Base-by-base conservation (phyloP, 805 yeast genomes). In the Hanseniaspora mollemarum region DNA sequence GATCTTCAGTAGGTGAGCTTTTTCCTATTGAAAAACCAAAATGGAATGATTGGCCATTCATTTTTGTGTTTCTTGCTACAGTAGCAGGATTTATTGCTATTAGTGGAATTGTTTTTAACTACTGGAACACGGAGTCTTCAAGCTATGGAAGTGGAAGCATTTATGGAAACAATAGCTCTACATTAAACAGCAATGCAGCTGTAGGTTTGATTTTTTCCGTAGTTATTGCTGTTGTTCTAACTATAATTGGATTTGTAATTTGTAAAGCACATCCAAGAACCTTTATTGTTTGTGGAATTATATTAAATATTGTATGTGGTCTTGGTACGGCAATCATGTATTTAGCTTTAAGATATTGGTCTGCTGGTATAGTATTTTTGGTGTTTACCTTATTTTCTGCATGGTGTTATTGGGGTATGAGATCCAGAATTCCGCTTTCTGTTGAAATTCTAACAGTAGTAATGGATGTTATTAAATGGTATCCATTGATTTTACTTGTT, bases 321-420 rank as follows among this genome's bases (percentile, higher is more conserved):
- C 58, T 86, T 25, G 95, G 83, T 16, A 80, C 94, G 5, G 77
- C 87, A 4, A 80, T 87, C 57, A 81, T 77, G 65, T 84, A 83
- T 60, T 72, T 87, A 58, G 79, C 73, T 1, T 71, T 74, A 56
- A 69, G 71, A 29, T 83, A 84, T 64, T 86, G 81, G 70, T 80
- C 90, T 4, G 90, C 94, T 0, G 95, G 87, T 2, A 70, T 84
- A 54, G 87, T 81, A 33, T 82, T 81, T 56, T 66, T 83, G 55
- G 72, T 81, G 1, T 83, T 84, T 63, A 73, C 87, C 0, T 60
- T 74, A 2, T 64, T 82, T 49, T 73, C 80, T 22, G 85, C 84
- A 7, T 78, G 75, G 71, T 75, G 80, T 60, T 86, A 81, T 66
- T 84, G 86, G 85, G 64, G 75, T 6, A 76, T 83, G 69, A 72